Base-by-base conservation (phyloP, 192 early-diverging fungal species). In the Dimargaris cristalligena region DNA sequence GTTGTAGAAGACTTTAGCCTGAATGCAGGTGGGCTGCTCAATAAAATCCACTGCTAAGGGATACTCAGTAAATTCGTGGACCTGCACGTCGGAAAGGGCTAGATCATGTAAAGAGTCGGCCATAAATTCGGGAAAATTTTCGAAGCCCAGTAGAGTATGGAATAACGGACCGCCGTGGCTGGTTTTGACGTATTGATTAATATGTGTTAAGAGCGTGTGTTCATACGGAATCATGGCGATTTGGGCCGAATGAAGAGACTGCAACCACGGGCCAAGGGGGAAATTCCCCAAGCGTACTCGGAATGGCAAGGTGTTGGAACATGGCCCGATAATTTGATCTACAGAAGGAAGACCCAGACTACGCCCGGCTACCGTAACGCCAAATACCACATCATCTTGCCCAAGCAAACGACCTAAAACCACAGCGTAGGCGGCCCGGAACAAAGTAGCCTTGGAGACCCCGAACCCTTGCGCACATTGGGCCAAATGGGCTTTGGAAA, bases 211-310 rank as follows among this genome's bases (percentile, higher is more conserved):
- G 23, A 28, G 30, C 1, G 31, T 33, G 18, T 56, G 54, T 34
- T 56, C 54, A 23, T 33, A 34, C 23, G 54, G 54, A 34, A 56
- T 29, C 54, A 56, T 56, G 14, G 31, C 13, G 54, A 34, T 34
- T 13, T 29, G 13, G 23, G 30, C 54, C 8, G 54, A 20, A 13
- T 56, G 54, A 14, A 56, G 30, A 14, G 31, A 8, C 14, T 29
- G 29, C 20, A 56, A 29, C 54, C 54, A 56, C 9, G 26, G 18
- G 18, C 20, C 20, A 13, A 56, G 31, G 11, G 9, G 32, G 8
- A 34, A 23, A 20, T 56, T 2, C 8, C 32, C 28, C 54, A 56
- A 13, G 30, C 8, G 31, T 16, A 56, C 26, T 1, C 54, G 54
- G 20, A 56, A 14, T 3, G 54, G 54, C 18, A 56, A 20, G 29